Evolutionary conservation across 805 yeast genomes (phyloP), one percentile per base, ranked within the genome.

Genomic region (Pichia eremophila): DNA sequence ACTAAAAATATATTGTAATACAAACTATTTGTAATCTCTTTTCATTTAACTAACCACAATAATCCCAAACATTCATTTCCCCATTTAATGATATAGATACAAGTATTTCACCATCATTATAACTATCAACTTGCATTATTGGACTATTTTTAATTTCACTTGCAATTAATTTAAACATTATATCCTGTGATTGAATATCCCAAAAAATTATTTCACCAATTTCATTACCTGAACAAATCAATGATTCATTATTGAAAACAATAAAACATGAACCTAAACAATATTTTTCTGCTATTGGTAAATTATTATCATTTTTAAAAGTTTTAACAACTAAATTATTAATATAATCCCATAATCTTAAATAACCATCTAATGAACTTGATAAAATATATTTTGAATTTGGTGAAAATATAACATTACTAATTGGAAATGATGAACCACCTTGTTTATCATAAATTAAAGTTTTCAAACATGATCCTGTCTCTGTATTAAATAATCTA

Each of bases 401-500:
- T 6, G 90, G 90, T 0, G 93, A 77, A 55, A 86, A 77, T 47
- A 72, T 70, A 2, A 88, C 90, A 53, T 75, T 73, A 22, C 86
- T 76, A 6, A 91, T 83, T 0, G 98, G 96, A 57, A 78, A 83
- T 15, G 85, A 77, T 1, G 85, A 81, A 43, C 76, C 77, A 43
- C 76, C 77, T 53, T 81, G 79, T 49, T 85, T 76, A 57, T 85
- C 91, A 58, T 82, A 85, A 35, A 90, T 87, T 54, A 91, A 65
- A 0, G 98, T 93, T 59, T 90, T 86, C 55, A 91, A 69, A 68
- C 98, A 91, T 55, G 89, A 95, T 5, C 97, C 97, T 0, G 95
- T 75, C 43, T 78, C 83, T 18, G 89, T 76, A 61, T 90, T 97
- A 70, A 95, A 91, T 17, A 91, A 68, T 44, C 99, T 71, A 27